Base-by-base conservation (phyloP, 1,284 basidiomycete species). In the Ceratobasidium sp. region DNA sequence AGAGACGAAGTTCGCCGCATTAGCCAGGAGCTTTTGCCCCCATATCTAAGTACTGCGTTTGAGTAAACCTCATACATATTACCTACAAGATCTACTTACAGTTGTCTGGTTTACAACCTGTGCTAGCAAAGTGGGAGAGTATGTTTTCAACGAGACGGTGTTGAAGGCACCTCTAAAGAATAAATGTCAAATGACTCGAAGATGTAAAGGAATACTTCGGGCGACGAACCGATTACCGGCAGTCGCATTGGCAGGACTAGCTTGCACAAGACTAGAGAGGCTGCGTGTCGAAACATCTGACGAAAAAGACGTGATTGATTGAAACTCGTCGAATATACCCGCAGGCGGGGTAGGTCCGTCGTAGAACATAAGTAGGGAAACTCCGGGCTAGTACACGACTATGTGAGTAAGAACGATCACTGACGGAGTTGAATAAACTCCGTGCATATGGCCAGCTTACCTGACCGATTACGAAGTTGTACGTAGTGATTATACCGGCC, bases 301-400 rank as follows among this genome's bases (percentile, higher is more conserved):
- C 0, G 78, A 80, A 21, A 84, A 72, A 28, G 75, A 73, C 6
- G 82, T 81, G 46, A 85, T 82, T 1, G 78, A 80, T 18, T 85
- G 72, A 69, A 86, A 84, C 1, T 79, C 79, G 48, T 87, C 85
- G 72, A 87, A 87, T 3, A 85, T 81, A 2, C 85, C 85, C 10
- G 77, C 57, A 0, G 86, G 86, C 0, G 82, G 83, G 0, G 76
- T 81, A 0, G 86, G 85, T 0, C 77, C 85, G 75, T 88, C 85
- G 73, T 88, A 88, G n/a, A n/a, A n/a, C n/a, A n/a, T n/a, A n/a
- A n/a, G n/a, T n/a, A n/a, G n/a, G n/a, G n/a, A n/a, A n/a, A n/a
- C n/a, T n/a, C n/a, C n/a, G n/a, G n/a, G n/a, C n/a, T n/a, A n/a
- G n/a, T n/a, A n/a, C n/a, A n/a, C n/a, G n/a, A n/a, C n/a, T n/a